Evolutionary conservation across 139 green algal genomes (phyloP).

Genomic region (Coelastrella sp.): DNA sequence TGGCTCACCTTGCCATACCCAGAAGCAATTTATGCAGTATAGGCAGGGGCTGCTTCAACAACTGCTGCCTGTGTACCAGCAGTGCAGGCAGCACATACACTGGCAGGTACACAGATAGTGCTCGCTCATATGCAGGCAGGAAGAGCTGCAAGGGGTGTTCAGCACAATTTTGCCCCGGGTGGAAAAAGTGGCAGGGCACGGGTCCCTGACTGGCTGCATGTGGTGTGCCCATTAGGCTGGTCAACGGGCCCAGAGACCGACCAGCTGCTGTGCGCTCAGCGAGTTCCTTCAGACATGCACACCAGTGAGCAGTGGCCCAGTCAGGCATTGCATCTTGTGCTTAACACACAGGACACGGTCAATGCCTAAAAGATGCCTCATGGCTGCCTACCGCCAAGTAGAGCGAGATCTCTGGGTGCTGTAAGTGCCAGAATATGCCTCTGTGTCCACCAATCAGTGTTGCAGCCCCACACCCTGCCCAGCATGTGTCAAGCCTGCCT

Average conservation of each 20-base stretch:
- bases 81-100: conserved; percentile 75
- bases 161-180: conserved; percentile 77
- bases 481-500: too few species aligned
- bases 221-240: conserved; percentile 52
- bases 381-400: too few species aligned
- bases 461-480: too few species aligned
- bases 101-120: conserved; percentile 85
- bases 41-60: conserved; percentile 62
- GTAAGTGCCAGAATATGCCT: too few species aligned
- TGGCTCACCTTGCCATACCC: conserved; percentile 62
- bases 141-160: conserved; percentile 67
- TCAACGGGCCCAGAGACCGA: conserved; percentile 23
- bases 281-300: conserved; percentile 29
- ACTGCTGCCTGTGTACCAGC: conserved; percentile 86
- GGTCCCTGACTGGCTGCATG: conserved; percentile 30
- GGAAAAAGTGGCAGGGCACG: conserved; percentile 70
- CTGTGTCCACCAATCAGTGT: too few species aligned
- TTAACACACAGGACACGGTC: neutral
- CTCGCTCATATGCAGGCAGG: conserved; percentile 70
- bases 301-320: neutral
- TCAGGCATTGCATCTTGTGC: neutral
- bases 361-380: neutral
- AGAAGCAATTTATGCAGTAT: conserved; percentile 75
- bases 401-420: too few species aligned
- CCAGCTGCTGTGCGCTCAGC: conserved; percentile 34